These are phyloP conservation scores for Graphiopsis chlorocephala DNA, from an alignment of 2,329 filamentous ascomycete genomes.

Conservation along the genomic window DNA sequence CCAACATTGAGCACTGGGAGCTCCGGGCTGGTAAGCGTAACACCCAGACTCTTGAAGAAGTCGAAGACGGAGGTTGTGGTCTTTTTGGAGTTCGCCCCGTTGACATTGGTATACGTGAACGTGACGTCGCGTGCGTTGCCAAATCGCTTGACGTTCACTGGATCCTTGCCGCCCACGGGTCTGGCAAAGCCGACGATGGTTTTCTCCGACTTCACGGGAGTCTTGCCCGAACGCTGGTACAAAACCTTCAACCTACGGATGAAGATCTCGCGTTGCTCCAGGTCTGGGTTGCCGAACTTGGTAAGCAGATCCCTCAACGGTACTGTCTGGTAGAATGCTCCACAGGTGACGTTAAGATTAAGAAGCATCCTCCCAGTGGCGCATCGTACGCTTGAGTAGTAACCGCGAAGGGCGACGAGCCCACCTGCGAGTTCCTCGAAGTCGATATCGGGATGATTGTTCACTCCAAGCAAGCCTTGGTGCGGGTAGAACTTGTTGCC, in stretches of 20 bases:
- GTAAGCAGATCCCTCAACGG: conserved; percentile 34
- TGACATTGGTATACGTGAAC: conserved; percentile 39
- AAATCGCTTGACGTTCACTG: conserved; percentile 23
- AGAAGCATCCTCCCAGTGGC: conserved; percentile 57
- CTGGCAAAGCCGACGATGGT: conserved; percentile 48
- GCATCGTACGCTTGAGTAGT: conserved; percentile 60
- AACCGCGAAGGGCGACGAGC: conserved; percentile 59
- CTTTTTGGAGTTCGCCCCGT: conserved; percentile 25
- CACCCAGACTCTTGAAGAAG: conserved; percentile 47
- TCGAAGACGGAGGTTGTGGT: conserved; percentile 51
- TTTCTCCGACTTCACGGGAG: conserved; percentile 36
- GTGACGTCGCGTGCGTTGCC: conserved; percentile 49
- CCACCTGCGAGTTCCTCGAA: conserved; percentile 47
- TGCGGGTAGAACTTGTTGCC: conserved; percentile 54
- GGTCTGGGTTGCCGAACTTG: conserved; percentile 27
- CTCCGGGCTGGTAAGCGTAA: conserved; percentile 52
- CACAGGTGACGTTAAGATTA: conserved; percentile 62
- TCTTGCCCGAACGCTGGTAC: conserved; percentile 19
- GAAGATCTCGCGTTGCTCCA: conserved; percentile 26
- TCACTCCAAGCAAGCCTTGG: conserved; percentile 16
- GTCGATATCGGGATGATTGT: conserved; percentile 31
- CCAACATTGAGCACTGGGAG: conserved; percentile 60
- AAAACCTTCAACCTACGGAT: conserved; percentile 31
- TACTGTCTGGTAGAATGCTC: conserved; percentile 54
- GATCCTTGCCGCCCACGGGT: conserved; percentile 21